phyloP scores from a whole-genome alignment of 2,329 filamentous ascomycete species.

The Ophiostoma australiae region DNA sequence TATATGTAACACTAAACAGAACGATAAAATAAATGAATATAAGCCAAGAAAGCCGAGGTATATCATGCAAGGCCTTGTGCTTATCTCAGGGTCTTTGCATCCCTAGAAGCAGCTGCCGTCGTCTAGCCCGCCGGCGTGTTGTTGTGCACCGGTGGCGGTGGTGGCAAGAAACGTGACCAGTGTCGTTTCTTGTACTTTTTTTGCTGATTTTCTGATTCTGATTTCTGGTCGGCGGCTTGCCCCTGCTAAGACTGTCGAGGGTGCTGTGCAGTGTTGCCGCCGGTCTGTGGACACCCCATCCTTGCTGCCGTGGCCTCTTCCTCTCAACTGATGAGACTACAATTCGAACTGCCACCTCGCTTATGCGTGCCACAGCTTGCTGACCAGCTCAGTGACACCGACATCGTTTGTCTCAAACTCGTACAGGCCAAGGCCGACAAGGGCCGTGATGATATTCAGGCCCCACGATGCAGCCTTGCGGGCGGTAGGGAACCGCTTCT shows the following conservation, averaged over 20 bases:
- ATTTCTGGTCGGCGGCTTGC: neutral
- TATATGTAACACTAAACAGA: constrained; percentile 4
- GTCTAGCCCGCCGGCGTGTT: neutral
- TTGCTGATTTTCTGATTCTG: neutral
- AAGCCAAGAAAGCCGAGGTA: neutral
- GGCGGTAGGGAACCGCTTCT: constrained; percentile 60
- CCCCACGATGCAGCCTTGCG: constrained; percentile 68
- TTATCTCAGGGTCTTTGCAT: neutral
- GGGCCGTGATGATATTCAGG: constrained; percentile 70
- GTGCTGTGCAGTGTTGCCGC: neutral
- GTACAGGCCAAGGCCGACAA: constrained; percentile 84
- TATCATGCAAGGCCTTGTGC: neutral
- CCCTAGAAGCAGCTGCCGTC: neutral
- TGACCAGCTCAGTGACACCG: constrained; percentile 82
- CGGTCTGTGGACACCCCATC: constrained; percentile 1
- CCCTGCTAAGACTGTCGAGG: neutral
- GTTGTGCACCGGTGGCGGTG: neutral
- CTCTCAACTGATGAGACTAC: neutral
- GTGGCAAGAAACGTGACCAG: neutral
- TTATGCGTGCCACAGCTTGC: constrained; percentile 82
- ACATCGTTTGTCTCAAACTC: constrained; percentile 99
- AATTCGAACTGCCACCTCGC: neutral
- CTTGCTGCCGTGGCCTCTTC: constrained; percentile 3
- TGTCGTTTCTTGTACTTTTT: neutral
- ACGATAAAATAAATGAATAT: neutral